These are phyloP conservation scores for Penicillium sp. DNA, from an alignment of 2,329 filamentous ascomycete species.

Conservation along the genomic window DNA sequence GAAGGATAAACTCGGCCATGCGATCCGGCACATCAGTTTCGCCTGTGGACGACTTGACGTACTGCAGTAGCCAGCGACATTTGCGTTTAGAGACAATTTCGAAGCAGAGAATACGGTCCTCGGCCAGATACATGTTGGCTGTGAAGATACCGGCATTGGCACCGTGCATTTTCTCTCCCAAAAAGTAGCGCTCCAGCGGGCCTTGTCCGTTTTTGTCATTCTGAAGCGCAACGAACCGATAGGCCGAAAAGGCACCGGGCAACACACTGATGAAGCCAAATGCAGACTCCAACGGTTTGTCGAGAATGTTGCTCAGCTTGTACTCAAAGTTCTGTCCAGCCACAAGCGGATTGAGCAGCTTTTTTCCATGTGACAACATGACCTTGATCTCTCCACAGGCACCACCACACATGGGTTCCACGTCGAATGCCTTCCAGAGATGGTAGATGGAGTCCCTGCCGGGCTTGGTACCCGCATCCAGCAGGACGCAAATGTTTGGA, in stretches of 20 bases:
- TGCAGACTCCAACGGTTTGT: conserved; percentile 93
- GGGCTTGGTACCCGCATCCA: conserved; percentile 93
- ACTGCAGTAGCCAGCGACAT: conserved; percentile 94
- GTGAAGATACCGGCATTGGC: conserved; percentile 93
- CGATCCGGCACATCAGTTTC: conserved; percentile 95
- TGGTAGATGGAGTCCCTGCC: conserved; percentile 95
- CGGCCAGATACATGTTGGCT: conserved; percentile 63
- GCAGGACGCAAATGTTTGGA: conserved; percentile 91
- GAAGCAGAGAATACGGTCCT: conserved; percentile 49
- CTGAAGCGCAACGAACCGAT: conserved; percentile 87
- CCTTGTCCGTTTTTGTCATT: conserved; percentile 94
- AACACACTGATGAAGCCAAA: conserved; percentile 98
- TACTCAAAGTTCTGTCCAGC: conserved; percentile 99
- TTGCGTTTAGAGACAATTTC: conserved; percentile 96
- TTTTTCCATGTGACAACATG: conserved; percentile 82
- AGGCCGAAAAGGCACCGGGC: conserved; percentile 96
- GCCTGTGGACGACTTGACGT: conserved; percentile 94
- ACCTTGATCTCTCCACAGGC: conserved; percentile 99
- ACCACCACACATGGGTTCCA: conserved; percentile 95
- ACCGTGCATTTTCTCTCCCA: conserved; percentile 91
- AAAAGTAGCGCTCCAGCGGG: conserved; percentile 92
- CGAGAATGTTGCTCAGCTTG: conserved; percentile 99
- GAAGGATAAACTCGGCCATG: conserved; percentile 90
- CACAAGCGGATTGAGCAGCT: conserved; percentile 86
- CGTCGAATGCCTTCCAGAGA: conserved; percentile 95